Conservation (phyloP, 1,284 basidiomycete species). For the Rhizoctonia solani region DNA sequence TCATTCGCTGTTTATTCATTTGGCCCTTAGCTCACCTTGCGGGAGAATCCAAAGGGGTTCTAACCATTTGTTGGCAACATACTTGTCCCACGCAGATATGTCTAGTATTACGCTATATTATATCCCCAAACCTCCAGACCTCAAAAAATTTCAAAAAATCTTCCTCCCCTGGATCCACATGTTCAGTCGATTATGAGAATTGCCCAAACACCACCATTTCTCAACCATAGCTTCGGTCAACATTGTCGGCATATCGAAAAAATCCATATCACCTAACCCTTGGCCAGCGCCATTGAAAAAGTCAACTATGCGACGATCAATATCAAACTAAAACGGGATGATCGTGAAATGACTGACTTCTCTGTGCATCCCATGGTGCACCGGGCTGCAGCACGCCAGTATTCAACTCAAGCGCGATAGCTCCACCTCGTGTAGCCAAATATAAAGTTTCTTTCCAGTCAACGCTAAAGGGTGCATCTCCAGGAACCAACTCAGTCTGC, state of each 20-base stretch:
- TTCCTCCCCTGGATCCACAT: slow-evolving; percentile 74
- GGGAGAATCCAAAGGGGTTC: slow-evolving; percentile 40
- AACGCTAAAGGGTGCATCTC: slow-evolving; percentile 49
- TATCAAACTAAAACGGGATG: slow-evolving; percentile 11
- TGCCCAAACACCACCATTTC: slow-evolving; percentile 87
- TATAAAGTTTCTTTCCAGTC: slow-evolving; percentile 80
- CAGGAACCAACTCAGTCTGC: slow-evolving; percentile 45
- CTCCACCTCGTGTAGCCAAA: slow-evolving; percentile 78
- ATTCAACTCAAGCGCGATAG: slow-evolving; percentile 62
- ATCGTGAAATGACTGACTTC: slow-evolving; percentile 56
- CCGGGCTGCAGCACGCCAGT: slow-evolving; percentile 66
- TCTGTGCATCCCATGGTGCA: slow-evolving; percentile 79
- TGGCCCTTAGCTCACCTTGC: slow-evolving; percentile 35
- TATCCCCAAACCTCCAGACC: neutral
- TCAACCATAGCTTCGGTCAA: slow-evolving; percentile 66
- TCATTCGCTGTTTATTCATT: neutral
- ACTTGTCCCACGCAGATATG: neutral
- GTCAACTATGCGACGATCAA: slow-evolving; percentile 50
- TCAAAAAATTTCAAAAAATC: slow-evolving; percentile 20
- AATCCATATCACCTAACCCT: slow-evolving; percentile 68
- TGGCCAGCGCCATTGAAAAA: slow-evolving; percentile 50
- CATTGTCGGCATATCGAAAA: slow-evolving; percentile 57
- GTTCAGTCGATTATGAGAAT: slow-evolving; percentile 61
- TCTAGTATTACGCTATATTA: neutral
- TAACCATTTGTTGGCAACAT: neutral